Percentiles rank a stretch among this genome's conserved stretches.
Conservation (phyloP, 345 rosid genomes). For the Rhizophora apiculata region DNA sequence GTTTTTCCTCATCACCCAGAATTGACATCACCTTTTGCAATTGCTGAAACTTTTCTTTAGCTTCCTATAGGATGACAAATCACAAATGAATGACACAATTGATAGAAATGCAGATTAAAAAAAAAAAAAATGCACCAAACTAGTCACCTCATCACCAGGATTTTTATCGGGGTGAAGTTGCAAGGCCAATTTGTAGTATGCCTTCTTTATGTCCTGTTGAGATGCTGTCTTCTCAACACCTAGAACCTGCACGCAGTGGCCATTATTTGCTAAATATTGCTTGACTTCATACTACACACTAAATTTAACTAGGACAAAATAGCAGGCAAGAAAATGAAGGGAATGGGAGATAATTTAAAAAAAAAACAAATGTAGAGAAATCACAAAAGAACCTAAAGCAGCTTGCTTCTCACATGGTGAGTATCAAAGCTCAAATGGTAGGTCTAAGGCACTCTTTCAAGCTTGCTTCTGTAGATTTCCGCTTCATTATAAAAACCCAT, state of each 20-base stretch:
- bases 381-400: background rate
- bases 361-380: too few relatives aligned
- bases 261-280: conserved; percentile 1
- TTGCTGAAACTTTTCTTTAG: conserved; percentile 94
- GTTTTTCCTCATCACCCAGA: conserved; percentile 86
- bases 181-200: conserved; percentile 80
- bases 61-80: conserved; percentile 47
- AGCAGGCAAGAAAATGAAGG: background rate
- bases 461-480: too few relatives aligned
- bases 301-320: background rate
- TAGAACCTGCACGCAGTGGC: conserved; percentile 52
- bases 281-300: conserved; percentile 1
- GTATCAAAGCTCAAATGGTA: too few relatives aligned
- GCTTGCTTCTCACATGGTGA: background rate
- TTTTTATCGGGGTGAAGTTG: conserved; percentile 92
- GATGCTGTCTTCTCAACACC: conserved; percentile 70
- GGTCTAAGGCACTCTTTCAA: too few relatives aligned
- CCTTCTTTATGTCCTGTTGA: conserved; percentile 82
- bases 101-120: background rate
- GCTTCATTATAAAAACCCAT: too few relatives aligned
- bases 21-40: conserved; percentile 86
- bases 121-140: background rate
- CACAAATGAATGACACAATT: background rate
- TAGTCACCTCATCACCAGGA: conserved; percentile 72
- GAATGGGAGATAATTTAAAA: too few relatives aligned